Percentiles rank a stretch among this genome's conserved stretches.
These are phyloP conservation scores for Lavandula angustifolia DNA, from an alignment of 257 asterid species.

Conservation along the genomic window DNA sequence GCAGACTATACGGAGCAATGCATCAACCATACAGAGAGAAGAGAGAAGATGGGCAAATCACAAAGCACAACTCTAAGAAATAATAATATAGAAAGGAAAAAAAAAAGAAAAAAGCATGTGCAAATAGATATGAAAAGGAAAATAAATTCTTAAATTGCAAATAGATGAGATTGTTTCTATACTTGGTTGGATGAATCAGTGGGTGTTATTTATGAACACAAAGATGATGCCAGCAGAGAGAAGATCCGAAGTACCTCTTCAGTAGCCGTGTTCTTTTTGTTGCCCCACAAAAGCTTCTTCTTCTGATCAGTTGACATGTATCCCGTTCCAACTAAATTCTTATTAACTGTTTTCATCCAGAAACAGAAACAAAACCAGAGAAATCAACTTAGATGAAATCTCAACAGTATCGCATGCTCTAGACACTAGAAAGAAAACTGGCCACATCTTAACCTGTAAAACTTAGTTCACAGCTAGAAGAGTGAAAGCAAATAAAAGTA, in stretches of 20 bases:
- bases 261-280: conserved; percentile 64
- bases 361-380: conserved; percentile 26
- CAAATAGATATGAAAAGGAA: background rate
- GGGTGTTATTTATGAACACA: background rate
- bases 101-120: conserved; percentile 12
- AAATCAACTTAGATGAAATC: conserved; percentile 24
- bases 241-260: conserved; percentile 68
- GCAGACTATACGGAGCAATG: conserved; percentile 55
- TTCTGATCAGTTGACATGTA: conserved; percentile 93
- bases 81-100: conserved; percentile 15
- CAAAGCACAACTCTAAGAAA: conserved; percentile 28
- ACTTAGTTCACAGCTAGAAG: background rate
- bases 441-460: background rate
- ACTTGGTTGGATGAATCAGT: background rate
- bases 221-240: conserved; percentile 12
- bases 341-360: conserved; percentile 60
- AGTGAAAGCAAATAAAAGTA: background rate
- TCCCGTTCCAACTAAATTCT: conserved; percentile 89
- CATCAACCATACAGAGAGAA: conserved; percentile 44
- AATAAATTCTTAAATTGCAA: background rate
- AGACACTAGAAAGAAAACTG: background rate
- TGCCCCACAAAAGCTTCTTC: conserved; percentile 99
- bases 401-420: conserved; percentile 1
- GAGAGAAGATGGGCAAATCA: conserved; percentile 47
- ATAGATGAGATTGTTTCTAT: background rate